A percentile compares a stretch with the other conserved stretches of the same genome.
Conservation (phyloP, 1,139 yeast species). For the Spencermartinsiella ligniputridi region DNA sequence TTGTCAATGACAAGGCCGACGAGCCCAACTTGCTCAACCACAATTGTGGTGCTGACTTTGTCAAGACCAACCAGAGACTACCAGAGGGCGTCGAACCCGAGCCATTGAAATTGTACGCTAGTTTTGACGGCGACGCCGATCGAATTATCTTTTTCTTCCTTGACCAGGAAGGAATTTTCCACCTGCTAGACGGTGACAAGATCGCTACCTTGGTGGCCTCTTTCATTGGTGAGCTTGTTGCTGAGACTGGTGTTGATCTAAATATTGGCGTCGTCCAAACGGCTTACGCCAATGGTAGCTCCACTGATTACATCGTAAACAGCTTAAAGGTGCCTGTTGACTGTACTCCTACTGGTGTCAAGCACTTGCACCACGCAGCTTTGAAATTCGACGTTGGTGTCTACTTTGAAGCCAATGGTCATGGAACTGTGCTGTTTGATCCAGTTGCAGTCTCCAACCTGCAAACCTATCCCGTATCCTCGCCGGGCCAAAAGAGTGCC, state of each 20-base stretch:
- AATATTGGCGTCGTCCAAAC: slow-evolving; percentile 89
- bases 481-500: slow-evolving; percentile 41
- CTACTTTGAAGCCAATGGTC: slow-evolving; percentile 99
- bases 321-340: slow-evolving; percentile 70
- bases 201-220: slow-evolving; percentile 80
- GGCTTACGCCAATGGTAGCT: slow-evolving; percentile 94
- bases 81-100: slow-evolving; percentile 55
- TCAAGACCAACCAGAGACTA: slow-evolving; percentile 77
- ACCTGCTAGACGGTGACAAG: slow-evolving; percentile 88
- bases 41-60: slow-evolving; percentile 93
- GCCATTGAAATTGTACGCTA: slow-evolving; percentile 55
- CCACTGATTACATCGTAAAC: slow-evolving; percentile 66
- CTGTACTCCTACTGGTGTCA: slow-evolving; percentile 94
- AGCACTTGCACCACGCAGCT: slow-evolving; percentile 89
- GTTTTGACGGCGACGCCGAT: slow-evolving; percentile 98
- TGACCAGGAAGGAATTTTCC: slow-evolving; percentile 47
- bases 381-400: slow-evolving; percentile 82
- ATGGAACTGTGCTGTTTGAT: slow-evolving; percentile 88
- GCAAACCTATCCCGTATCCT: slow-evolving; percentile 30
- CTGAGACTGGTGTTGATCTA: slow-evolving; percentile 33
- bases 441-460: slow-evolving; percentile 46
- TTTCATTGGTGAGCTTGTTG: slow-evolving; percentile 54
- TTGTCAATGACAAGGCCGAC: slow-evolving; percentile 59
- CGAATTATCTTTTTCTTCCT: slow-evolving; percentile 81
- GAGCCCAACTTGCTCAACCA: slow-evolving; percentile 61